Evolutionary conservation across 2,329 filamentous ascomycete species (phyloP), one percentile per base, ranked within the genome.

Genomic region (Fonsecaea monophora): DNA sequence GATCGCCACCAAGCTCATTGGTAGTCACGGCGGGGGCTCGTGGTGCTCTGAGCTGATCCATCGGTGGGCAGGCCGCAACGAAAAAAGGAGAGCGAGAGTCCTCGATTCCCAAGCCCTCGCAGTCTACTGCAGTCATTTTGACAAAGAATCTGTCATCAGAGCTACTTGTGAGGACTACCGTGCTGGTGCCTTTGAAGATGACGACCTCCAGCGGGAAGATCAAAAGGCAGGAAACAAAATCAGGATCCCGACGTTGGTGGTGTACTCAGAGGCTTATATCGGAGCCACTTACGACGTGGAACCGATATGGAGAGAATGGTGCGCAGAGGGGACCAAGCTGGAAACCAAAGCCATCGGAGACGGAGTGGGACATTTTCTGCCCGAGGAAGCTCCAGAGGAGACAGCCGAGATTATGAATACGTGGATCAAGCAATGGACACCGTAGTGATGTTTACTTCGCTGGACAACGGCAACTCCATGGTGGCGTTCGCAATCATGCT

Each of bases 121-220:
- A 4, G 76, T 82, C 15, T 83, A 84, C 64, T 74, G 73, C 15
- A 67, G 72, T 32, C 73, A 78, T 32, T 84, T 84, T 67, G 76
- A 75, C 21, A 75, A 75, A n/a, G 73, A 77, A 7, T 78, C 78
- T 48, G 78, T 81, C 4, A 75, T 84, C 5, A 71, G 75, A n/a
- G 78, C 79, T 0, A 77, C 72, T 38, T 83, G 81, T 70, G 80
- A 80, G 61, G 82, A 85, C 70, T 85, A 84, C 65, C 73, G 78
- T 25, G 79, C 80, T 4, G 81, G 78, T 1, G 79, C 81, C 1
- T 68, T 68, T n/a, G 75, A 76, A 53, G 83, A 85, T 71, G 75
- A 78, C 13, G 72, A 75, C 15, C 73, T 77, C 68, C 81, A 84
- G 75, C 75, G 73, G 55, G 73, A 74, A 32, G 83, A 84, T 72